phyloP scores from a whole-genome alignment of 306 rosid genomes.

The Cucumis hystrix region DNA sequence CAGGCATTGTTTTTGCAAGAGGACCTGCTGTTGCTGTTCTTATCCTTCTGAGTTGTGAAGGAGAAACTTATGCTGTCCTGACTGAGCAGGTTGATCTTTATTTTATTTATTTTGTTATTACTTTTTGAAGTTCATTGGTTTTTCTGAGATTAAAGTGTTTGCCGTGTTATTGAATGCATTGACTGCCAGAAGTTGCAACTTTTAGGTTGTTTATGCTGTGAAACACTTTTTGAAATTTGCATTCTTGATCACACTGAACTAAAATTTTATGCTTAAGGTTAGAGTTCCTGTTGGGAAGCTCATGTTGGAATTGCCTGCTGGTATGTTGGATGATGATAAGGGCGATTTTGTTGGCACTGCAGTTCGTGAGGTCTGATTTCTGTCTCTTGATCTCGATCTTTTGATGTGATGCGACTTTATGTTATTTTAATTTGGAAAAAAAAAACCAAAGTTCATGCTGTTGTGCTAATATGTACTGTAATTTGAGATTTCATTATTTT shows the following conservation, averaged over 20 bases:
- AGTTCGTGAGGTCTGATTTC: conserved; percentile 59
- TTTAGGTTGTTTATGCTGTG: background rate
- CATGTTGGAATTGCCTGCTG: conserved; percentile 90
- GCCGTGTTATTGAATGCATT: background rate
- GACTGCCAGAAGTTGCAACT: background rate
- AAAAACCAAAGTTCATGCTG: background rate
- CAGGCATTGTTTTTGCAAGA: conserved; percentile 92
- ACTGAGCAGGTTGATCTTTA: conserved; percentile 59
- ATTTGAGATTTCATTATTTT: background rate
- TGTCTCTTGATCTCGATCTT: background rate
- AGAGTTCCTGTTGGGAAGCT: conserved; percentile 78
- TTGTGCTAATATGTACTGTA: background rate
- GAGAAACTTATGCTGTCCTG: conserved; percentile 75
- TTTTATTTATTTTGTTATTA: background rate
- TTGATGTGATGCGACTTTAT: background rate
- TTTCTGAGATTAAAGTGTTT: background rate
- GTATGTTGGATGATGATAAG: conserved; percentile 76
- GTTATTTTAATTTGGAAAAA: background rate
- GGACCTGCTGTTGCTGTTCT: conserved; percentile 88
- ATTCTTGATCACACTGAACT: background rate
- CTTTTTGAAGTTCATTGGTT: background rate
- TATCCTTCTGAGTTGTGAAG: conserved; percentile 70
- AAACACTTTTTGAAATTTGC: background rate
- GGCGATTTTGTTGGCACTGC: conserved; percentile 90
- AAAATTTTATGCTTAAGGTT: conserved; percentile 36